Conservation (phyloP, 1,284 basidiomycete genomes). For the Laetiporus sulphureus region DNA sequence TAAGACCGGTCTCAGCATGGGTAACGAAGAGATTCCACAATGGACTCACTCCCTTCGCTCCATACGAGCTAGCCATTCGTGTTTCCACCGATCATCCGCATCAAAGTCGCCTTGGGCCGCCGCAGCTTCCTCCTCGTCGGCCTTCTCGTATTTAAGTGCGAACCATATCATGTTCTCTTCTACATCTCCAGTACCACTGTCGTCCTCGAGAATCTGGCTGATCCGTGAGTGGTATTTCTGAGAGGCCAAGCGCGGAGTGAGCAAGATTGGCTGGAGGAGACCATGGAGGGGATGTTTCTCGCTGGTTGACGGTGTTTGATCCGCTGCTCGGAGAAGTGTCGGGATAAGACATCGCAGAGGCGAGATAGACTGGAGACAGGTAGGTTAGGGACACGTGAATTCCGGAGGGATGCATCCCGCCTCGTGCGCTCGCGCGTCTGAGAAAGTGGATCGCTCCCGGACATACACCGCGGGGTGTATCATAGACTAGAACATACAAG, state of each 20-base stretch:
- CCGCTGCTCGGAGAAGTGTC: too few species aligned
- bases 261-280: slow-evolving; percentile 49
- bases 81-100: slow-evolving; percentile 44
- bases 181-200: slow-evolving; percentile 49
- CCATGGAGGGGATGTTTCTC: slow-evolving; percentile 58
- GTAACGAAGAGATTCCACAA: slow-evolving; percentile 9
- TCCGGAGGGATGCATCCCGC: too few species aligned
- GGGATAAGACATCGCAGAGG: too few species aligned
- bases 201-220: slow-evolving; percentile 47
- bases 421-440: too few species aligned
- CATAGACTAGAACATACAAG: too few species aligned
- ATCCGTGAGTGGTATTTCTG: slow-evolving; percentile 29
- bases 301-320: too few species aligned
- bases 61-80: slow-evolving; percentile 52
- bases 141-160: slow-evolving; percentile 51
- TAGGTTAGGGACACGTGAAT: too few species aligned
- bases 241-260: slow-evolving; percentile 43
- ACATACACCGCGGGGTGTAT: too few species aligned
- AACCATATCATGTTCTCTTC: slow-evolving; percentile 75
- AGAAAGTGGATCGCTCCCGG: too few species aligned
- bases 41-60: slow-evolving; percentile 72
- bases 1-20: slow-evolving; percentile 21
- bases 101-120: slow-evolving; percentile 12
- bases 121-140: slow-evolving; percentile 21
- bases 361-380: too few species aligned